phyloP scores from a whole-genome alignment of 2,329 filamentous ascomycete genomes.

The Colletotrichum zoysiae region DNA sequence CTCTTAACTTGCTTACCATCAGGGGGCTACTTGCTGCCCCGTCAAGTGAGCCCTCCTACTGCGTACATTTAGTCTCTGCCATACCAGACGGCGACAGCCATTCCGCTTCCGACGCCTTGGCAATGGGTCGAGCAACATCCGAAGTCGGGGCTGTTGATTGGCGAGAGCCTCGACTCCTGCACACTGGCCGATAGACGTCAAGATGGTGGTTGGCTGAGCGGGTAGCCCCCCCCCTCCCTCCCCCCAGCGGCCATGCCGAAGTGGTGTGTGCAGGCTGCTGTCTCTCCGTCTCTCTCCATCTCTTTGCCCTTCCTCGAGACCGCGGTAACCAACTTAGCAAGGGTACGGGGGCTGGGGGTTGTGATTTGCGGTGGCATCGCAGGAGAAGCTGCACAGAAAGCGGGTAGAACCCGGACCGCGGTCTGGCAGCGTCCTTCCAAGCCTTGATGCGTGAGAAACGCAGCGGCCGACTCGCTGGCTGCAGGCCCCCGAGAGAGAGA shows the following conservation, averaged over 20 bases:
- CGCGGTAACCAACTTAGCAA: not conserved
- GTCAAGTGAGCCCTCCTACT: too few relatives aligned
- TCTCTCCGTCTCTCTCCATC: not conserved
- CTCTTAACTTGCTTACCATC: not conserved
- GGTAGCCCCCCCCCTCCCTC: not conserved
- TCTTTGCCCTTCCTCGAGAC: not conserved
- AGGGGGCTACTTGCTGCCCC: not conserved
- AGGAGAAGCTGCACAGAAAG: slow-evolving; percentile 33
- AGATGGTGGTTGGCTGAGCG: slow-evolving; percentile 12
- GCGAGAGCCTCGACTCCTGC: slow-evolving; percentile 7
- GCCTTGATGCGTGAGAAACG: not conserved
- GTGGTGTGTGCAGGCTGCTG: slow-evolving; percentile 17
- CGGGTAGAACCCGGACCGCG: slow-evolving; percentile 34
- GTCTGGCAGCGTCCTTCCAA: slow-evolving; percentile 10
- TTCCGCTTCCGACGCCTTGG: slow-evolving; percentile 10
- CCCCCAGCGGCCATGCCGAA: slow-evolving; percentile 30
- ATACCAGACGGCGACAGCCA: not conserved
- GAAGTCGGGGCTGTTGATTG: slow-evolving; percentile 23
- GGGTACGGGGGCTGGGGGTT: not conserved
- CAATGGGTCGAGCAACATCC: slow-evolving; percentile 30
- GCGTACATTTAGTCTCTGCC: not conserved
- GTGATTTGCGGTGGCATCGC: slow-evolving; percentile 32
- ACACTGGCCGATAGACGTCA: slow-evolving; percentile 12
- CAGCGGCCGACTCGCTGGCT: slow-evolving; percentile 23
- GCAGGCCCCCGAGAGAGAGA: slow-evolving; percentile 10